Conservation (phyloP, 805 yeast species). For the Wilhelminamyces savonicus region DNA sequence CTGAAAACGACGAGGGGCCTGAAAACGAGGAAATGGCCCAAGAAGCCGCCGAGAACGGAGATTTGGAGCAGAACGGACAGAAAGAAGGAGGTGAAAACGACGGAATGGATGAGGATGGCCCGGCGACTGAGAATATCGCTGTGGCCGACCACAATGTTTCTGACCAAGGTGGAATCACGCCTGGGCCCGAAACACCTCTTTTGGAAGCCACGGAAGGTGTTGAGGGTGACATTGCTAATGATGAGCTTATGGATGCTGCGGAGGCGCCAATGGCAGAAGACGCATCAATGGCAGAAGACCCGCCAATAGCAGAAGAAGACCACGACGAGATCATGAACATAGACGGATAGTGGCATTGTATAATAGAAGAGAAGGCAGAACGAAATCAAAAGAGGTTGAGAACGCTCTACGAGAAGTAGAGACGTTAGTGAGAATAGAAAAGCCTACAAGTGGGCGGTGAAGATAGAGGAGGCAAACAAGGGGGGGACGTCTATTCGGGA, state of each 20-base stretch:
- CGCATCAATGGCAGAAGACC: neutral
- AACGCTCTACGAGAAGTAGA: no score
- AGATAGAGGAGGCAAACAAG: no score
- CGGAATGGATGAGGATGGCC: neutral
- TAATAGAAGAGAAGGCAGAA: no score
- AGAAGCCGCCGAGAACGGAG: constrained; percentile 4
- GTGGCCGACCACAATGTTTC: neutral
- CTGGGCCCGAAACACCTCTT: neutral
- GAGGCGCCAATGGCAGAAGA: neutral
- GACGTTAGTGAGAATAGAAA: no score
- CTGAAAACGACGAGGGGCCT: constrained; percentile 8
- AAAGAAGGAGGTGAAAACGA: neutral
- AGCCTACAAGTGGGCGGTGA: no score
- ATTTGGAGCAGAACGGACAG: constrained; percentile 1
- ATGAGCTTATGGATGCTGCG: neutral
- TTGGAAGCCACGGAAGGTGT: neutral
- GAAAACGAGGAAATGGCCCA: constrained; percentile 9
- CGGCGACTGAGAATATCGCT: neutral
- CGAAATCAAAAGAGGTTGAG: no score
- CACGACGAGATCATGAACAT: neutral
- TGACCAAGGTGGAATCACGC: neutral
- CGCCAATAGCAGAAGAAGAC: neutral
- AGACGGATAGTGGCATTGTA: no score
- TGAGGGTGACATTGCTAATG: neutral
- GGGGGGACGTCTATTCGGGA: no score